Evolutionary conservation across 116 monocot genomes (phyloP).

Genomic region (Papilionanthe hybrid): DNA sequence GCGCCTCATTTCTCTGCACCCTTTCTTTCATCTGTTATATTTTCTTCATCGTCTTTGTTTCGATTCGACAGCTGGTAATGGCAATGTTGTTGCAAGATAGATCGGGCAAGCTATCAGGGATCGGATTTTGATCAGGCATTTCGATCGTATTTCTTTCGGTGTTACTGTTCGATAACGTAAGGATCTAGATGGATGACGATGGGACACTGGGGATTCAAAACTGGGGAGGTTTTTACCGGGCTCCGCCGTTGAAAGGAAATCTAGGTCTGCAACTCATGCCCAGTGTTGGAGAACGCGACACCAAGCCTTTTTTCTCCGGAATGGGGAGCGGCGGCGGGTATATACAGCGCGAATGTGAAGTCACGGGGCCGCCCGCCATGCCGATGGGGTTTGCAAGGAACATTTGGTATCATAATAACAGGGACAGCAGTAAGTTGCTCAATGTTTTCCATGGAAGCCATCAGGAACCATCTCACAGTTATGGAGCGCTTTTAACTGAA

Average conservation of each 20-base stretch:
- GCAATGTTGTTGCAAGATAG: background rate
- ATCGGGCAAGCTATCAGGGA: background rate
- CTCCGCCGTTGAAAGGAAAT: constrained; percentile 21
- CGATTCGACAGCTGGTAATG: background rate
- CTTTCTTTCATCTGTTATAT: background rate
- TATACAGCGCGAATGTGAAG: constrained; percentile 20
- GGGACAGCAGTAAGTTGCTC: constrained; percentile 27
- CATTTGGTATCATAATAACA: constrained; percentile 32
- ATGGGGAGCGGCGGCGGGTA: constrained; percentile 15
- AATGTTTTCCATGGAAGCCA: constrained; percentile 32
- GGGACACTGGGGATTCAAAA: constrained; percentile 31
- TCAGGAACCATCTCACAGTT: constrained; percentile 13
- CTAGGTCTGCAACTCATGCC: constrained; percentile 47
- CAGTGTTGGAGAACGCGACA: constrained; percentile 26
- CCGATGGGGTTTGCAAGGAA: constrained; percentile 30
- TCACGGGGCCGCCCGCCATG: constrained; percentile 20
- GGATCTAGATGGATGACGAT: constrained; percentile 29
- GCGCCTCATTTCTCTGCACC: no score
- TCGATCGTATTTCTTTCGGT: background rate
- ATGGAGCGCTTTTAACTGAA: constrained; percentile 21
- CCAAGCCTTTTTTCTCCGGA: constrained; percentile 26
- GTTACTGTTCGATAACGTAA: background rate
- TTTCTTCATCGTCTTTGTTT: background rate
- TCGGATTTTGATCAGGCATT: background rate
- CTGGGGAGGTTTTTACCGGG: constrained; percentile 33